Base-by-base conservation (phyloP, 441 rosid species). In the Adansonia rubrostipa region DNA sequence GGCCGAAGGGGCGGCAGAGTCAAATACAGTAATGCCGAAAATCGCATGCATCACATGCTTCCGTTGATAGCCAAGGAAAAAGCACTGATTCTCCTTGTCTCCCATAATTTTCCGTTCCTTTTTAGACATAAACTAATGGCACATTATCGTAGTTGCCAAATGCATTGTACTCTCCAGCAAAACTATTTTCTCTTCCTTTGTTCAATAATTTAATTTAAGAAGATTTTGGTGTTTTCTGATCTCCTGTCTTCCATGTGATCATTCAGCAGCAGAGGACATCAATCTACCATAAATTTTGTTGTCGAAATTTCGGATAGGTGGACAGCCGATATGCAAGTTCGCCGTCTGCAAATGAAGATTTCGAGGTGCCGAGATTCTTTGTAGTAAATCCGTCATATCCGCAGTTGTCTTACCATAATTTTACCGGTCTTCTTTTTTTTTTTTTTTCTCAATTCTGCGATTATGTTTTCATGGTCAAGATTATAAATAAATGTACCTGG, bases 41-140 rank as follows among this genome's bases (percentile, higher is more conserved):
- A 73, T 44, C 3, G 4, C 19, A 73, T 20, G 66, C 36, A 42
- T 58, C 76, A 57, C 67, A 73, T 40, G 66, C 66, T 36, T 20
- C 33, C 14, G 1, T 71, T 10, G 22, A 53, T 71, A 17, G 64
- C 50, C 33, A 17, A 10, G 64, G 11, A 45, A 15, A 14, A 14
- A 9, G 75, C 28, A 0, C 5, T 1, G 63, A 72, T 72, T 17
- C 75, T 36, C 33, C 50, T 17, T 54, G 64, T 56, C 75, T 40
- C 64, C 75, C 75, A 36, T 54, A 48, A 72, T 56, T 54, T 54
- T 19, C 17, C 64, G 50, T 71, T 53, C 74, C 45, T 36, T 36
- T 36, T 4, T 71, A 15, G 48, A 22, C 69, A 64, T 64, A 64
- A 64, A 64, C 15, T 64, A 63, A 63, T 54, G 64, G 24, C 24